Percentiles rank a stretch among this genome's conserved stretches.
These are phyloP conservation scores for Scedosporium boydii DNA, from an alignment of 2,329 filamentous ascomycete genomes.

Conservation along the genomic window DNA sequence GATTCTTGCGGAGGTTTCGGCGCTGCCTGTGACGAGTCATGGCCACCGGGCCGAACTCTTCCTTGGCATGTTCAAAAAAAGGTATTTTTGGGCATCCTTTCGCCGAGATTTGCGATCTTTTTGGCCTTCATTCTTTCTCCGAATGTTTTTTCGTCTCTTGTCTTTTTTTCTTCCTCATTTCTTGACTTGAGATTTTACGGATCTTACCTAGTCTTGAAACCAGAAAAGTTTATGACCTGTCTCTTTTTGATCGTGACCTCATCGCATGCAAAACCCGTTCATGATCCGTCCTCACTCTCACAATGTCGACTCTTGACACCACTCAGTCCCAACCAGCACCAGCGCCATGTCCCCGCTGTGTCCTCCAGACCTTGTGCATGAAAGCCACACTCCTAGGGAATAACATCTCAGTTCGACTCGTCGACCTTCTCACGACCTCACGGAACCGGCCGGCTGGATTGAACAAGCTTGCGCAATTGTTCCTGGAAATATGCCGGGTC, in stretches of 20 bases:
- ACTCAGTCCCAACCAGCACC: background rate
- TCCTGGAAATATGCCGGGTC: constrained; percentile 57
- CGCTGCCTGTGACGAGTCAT: background rate
- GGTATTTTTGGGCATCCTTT: background rate
- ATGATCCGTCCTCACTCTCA: background rate
- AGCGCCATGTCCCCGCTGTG: background rate
- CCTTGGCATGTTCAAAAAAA: background rate
- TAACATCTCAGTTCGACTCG: constrained; percentile 53
- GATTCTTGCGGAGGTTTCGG: background rate
- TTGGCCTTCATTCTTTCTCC: background rate
- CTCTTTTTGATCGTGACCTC: background rate
- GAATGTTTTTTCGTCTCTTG: background rate
- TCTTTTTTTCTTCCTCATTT: background rate
- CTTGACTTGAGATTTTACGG: too few relatives aligned
- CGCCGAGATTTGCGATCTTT: background rate
- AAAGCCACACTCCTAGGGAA: constrained; percentile 52
- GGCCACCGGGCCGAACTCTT: background rate
- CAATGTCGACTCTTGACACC: background rate
- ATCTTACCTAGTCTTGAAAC: background rate
- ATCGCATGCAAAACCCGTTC: background rate
- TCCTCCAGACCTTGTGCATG: constrained; percentile 32
- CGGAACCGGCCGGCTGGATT: constrained; percentile 43
- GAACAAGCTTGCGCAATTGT: constrained; percentile 51
- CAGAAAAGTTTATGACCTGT: background rate
- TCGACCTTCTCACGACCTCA: constrained; percentile 51